Evolutionary conservation across 2,329 filamentous ascomycete genomes (phyloP).

Genomic region (Emericellopsis cladophorae): DNA sequence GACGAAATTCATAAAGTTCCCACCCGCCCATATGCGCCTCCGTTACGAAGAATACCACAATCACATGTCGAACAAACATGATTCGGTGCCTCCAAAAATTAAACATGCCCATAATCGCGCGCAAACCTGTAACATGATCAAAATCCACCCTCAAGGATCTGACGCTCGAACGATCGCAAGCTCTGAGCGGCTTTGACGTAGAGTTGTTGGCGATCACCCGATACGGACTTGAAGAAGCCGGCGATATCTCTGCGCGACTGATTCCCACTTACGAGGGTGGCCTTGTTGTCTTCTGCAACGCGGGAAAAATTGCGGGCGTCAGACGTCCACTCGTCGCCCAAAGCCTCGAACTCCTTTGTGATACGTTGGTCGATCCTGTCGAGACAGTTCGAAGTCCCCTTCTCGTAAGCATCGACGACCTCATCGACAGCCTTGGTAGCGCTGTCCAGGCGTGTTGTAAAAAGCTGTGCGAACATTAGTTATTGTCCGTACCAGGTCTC

Average conservation of each 20-base stretch:
- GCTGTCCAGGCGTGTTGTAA: neutral
- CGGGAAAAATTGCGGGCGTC: neutral
- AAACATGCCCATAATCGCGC: too few relatives aligned
- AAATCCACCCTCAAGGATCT: neutral
- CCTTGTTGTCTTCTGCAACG: neutral
- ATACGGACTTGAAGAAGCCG: neutral
- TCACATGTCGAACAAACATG: too few relatives aligned
- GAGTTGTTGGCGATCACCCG: neutral
- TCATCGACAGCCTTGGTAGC: neutral
- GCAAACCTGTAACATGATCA: too few relatives aligned
- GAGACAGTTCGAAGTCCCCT: neutral
- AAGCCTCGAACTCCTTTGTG: neutral
- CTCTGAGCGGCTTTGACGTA: neutral
- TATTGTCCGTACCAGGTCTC: too few relatives aligned
- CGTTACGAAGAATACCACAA: too few relatives aligned
- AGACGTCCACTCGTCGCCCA: neutral
- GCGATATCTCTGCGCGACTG: neutral
- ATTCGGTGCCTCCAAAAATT: too few relatives aligned
- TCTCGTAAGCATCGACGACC: neutral
- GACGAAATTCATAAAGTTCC: too few relatives aligned
- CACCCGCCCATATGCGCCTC: too few relatives aligned
- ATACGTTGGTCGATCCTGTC: neutral
- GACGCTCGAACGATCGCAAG: neutral
- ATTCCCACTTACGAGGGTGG: neutral
- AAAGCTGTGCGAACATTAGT: neutral